These are phyloP conservation scores for Lentinula detonsa DNA, from an alignment of 768 basidiomycete species.

Conservation along the genomic window DNA sequence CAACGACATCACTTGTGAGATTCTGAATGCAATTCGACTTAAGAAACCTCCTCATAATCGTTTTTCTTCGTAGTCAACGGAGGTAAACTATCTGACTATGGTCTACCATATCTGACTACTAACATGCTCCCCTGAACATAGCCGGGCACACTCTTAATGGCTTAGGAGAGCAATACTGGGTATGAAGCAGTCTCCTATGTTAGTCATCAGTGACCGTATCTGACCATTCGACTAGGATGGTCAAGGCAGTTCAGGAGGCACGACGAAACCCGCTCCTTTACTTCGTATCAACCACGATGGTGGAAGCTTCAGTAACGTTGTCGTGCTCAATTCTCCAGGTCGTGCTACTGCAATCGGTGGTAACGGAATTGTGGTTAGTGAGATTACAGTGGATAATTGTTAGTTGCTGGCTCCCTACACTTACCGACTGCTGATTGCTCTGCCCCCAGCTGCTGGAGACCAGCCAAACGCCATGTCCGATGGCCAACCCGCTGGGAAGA, in stretches of 20 bases:
- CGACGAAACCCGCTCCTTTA: constrained; percentile 12
- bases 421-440: not conserved
- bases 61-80: not conserved
- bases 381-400: constrained; percentile 4
- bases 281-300: constrained; percentile 11
- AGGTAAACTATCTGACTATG: not conserved
- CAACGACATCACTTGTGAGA: constrained; percentile 10
- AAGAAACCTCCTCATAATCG: not conserved
- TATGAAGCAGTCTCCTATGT: not conserved
- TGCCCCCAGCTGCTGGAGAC: constrained; percentile 2
- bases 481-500: constrained; percentile 2
- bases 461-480: constrained; percentile 1
- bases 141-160: constrained; percentile 10
- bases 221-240: constrained; percentile 1
- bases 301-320: constrained; percentile 10
- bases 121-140: not conserved
- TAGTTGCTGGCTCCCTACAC: not conserved
- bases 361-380: not conserved
- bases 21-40: not conserved
- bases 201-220: not conserved
- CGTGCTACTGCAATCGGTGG: constrained; percentile 9
- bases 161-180: constrained; percentile 10
- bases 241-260: constrained; percentile 10
- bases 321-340: constrained; percentile 11
- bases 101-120: not conserved